Conservation (phyloP, 1,139 yeast species). For the Scheffersomyces segobiensis region DNA sequence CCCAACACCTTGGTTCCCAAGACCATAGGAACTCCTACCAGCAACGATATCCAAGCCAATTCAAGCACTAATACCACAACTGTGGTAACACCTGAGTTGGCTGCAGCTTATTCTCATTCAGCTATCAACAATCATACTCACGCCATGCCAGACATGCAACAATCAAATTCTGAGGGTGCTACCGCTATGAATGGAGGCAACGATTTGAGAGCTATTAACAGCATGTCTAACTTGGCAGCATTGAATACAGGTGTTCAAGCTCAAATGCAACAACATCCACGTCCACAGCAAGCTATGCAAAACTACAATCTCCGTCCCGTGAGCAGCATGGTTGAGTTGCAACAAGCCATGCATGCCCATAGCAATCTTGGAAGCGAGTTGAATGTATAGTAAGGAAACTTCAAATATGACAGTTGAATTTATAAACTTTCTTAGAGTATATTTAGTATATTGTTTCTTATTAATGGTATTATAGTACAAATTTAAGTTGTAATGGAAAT, state of each 20-base stretch:
- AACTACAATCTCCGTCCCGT: constrained; percentile 28
- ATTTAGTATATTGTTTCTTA: too few relatives aligned
- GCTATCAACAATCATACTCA: constrained; percentile 3
- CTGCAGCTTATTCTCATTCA: constrained; percentile 2
- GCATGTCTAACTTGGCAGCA: constrained; percentile 39
- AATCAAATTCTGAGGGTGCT: constrained; percentile 28
- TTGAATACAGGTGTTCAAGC: constrained; percentile 9
- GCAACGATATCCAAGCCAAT: neutral
- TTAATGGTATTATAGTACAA: neutral
- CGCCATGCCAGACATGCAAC: constrained; percentile 30
- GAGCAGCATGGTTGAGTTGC: constrained; percentile 38
- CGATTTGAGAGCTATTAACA: constrained; percentile 32
- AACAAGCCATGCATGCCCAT: constrained; percentile 10
- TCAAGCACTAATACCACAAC: constrained; percentile 2
- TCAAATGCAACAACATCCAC: constrained; percentile 4
- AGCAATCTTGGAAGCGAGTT: neutral
- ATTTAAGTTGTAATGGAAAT: too few relatives aligned
- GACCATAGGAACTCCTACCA: neutral
- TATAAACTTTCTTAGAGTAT: neutral
- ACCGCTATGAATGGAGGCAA: constrained; percentile 11
- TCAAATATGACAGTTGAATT: too few relatives aligned
- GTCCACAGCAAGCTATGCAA: constrained; percentile 3
- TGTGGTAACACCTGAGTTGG: neutral
- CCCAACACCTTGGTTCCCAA: neutral
- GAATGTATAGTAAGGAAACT: neutral